These are phyloP conservation scores for Claviceps sp. DNA, from an alignment of 2,329 filamentous ascomycete genomes.

Conservation along the genomic window DNA sequence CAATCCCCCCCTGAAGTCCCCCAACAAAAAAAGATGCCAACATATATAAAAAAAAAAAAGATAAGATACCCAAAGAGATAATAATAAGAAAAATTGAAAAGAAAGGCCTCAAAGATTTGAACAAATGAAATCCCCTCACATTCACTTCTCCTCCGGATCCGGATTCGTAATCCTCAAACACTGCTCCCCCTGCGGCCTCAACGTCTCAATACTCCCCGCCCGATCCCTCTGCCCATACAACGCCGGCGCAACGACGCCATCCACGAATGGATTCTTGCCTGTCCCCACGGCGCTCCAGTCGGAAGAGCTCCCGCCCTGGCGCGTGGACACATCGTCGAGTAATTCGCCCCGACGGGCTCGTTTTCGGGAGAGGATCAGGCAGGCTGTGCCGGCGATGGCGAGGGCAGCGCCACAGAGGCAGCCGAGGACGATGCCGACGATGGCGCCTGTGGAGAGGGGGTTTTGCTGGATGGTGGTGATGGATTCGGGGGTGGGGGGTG, in stretches of 20 bases:
- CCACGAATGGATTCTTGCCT: conserved; percentile 1
- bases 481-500: neutral
- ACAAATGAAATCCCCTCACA: neutral
- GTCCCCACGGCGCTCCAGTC: neutral
- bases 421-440: conserved; percentile 2
- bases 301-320: neutral
- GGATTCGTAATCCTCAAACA: conserved; percentile 3
- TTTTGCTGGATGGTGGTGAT: neutral
- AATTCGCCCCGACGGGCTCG: neutral
- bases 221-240: conserved; percentile 2
- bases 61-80: neutral
- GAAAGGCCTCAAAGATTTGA: neutral
- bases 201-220: conserved; percentile 2
- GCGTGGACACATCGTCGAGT: neutral
- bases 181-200: neutral
- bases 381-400: neutral
- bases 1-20: too few relatives aligned
- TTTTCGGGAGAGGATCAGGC: neutral
- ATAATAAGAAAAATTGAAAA: neutral
- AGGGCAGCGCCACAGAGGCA: neutral
- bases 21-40: too few relatives aligned
- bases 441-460: neutral
- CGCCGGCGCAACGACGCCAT: neutral
- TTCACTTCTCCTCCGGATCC: conserved; percentile 2
- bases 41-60: neutral